Evolutionary conservation across 2,329 filamentous ascomycete species (phyloP).

Genomic region (Diaporthe sp.): DNA sequence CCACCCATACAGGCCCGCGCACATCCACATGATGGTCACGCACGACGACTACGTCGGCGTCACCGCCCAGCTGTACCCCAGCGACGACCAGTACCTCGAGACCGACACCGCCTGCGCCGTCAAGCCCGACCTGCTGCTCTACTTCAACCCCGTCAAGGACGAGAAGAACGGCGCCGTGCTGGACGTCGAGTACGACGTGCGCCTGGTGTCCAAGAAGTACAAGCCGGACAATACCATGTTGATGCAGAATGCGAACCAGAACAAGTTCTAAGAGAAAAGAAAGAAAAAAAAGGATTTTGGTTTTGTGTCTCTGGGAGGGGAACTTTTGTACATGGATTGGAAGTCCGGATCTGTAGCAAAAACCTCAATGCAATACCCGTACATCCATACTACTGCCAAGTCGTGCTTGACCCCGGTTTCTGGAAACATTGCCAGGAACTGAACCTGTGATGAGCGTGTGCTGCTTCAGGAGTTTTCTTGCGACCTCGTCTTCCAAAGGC

Average conservation of each 20-base stretch:
- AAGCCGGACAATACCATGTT: constrained; percentile 43
- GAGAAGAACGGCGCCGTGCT: constrained; percentile 49
- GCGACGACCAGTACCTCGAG: constrained; percentile 66
- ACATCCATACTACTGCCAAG: not conserved
- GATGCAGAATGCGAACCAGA: constrained; percentile 37
- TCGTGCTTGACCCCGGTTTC: too few relatives aligned
- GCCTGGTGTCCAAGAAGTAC: constrained; percentile 46
- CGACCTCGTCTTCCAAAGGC: not conserved
- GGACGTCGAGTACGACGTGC: constrained; percentile 50
- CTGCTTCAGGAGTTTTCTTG: not conserved
- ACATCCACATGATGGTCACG: constrained; percentile 51
- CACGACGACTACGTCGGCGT: constrained; percentile 71
- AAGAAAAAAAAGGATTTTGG: not conserved
- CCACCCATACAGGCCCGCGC: constrained; percentile 45
- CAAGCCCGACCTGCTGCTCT: constrained; percentile 56
- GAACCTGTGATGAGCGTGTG: not conserved
- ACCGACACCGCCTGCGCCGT: constrained; percentile 55
- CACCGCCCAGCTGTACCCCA: constrained; percentile 77
- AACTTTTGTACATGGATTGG: not conserved
- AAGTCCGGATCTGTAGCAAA: not conserved
- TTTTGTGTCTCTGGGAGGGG: not conserved
- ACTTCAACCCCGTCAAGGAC: constrained; percentile 57
- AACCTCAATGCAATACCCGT: constrained; percentile 9
- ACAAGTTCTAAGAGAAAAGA: constrained; percentile 30
- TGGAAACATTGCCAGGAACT: not conserved